Base-by-base conservation (phyloP, 139 green algal species). In the Chlorella sp. region DNA sequence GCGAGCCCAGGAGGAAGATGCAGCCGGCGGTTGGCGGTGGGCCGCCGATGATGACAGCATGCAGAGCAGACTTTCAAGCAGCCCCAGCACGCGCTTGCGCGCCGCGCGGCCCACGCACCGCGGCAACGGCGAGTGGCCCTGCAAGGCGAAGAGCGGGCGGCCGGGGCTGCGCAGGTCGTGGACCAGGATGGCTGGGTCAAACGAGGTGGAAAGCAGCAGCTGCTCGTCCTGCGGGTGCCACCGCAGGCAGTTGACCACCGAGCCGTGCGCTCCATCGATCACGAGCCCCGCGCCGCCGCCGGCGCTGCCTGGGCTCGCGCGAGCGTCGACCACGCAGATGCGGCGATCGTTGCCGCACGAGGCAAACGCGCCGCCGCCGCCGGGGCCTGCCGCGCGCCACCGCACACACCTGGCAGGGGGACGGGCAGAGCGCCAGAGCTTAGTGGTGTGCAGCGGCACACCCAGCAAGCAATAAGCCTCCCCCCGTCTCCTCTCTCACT, bases 401-500 rank as follows among this genome's bases (percentile, higher is more conserved):
- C n/a, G n/a, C n/a, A n/a, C n/a, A n/a, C n/a, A n/a, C n/a, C n/a
- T n/a, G n/a, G n/a, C n/a, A n/a, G n/a, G n/a, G n/a, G n/a, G n/a
- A n/a, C n/a, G n/a, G n/a, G n/a, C n/a, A n/a, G n/a, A n/a, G n/a
- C n/a, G n/a, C n/a, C n/a, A n/a, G n/a, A n/a, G n/a, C n/a, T n/a
- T n/a, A n/a, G n/a, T n/a, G n/a, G n/a, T n/a, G n/a, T n/a, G n/a
- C n/a, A n/a, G n/a, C n/a, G n/a, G n/a, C n/a, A n/a, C n/a, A n/a
- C n/a, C n/a, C n/a, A n/a, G n/a, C n/a, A n/a, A n/a, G n/a, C n/a
- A n/a, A n/a, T n/a, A n/a, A n/a, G n/a, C n/a, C n/a, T n/a, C n/a
- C n/a, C n/a, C n/a, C n/a, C n/a, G 77, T 77, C 80, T 84, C 5
- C 80, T 58, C 0, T 43, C 77, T 35, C 77, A 86, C 73, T 86